Conservation (phyloP, 164 flowering plant species). For the Berberis vulgaris region DNA sequence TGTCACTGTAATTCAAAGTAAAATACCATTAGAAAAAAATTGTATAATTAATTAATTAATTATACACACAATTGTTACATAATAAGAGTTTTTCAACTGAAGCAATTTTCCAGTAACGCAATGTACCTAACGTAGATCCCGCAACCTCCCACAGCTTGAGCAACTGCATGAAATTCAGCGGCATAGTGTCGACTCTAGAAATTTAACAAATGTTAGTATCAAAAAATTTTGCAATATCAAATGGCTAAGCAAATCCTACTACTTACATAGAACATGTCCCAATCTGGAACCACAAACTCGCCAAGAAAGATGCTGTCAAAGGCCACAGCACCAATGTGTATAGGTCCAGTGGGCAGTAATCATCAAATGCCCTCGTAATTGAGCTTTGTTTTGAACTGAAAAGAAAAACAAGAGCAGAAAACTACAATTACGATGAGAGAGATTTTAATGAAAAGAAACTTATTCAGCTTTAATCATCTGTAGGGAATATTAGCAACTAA, state of each 20-base stretch:
- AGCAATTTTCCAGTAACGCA: background rate
- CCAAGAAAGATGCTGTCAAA: constrained; percentile 72
- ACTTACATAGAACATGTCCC: constrained; percentile 83
- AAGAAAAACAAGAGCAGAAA: background rate
- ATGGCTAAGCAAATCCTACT: background rate
- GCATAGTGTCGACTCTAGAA: constrained; percentile 48
- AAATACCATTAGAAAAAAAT: too few relatives aligned
- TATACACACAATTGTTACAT: too few relatives aligned
- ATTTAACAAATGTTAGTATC: background rate
- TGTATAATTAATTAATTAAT: too few relatives aligned
- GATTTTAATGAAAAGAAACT: background rate
- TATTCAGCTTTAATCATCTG: too few relatives aligned
- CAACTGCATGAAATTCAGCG: constrained; percentile 59
- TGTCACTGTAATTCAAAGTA: constrained; percentile 34
- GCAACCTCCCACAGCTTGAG: constrained; percentile 65
- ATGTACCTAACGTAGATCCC: constrained; percentile 63
- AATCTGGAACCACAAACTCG: constrained; percentile 73
- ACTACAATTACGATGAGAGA: background rate
- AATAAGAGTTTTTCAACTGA: too few relatives aligned
- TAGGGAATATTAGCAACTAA: background rate
- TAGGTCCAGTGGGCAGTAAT: constrained; percentile 76
- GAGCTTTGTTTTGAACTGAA: constrained; percentile 54
- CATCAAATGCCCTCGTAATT: constrained; percentile 73
- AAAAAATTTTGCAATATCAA: too few relatives aligned
- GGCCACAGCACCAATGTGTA: constrained; percentile 64